Evolutionary conservation across 1,139 yeast species (phyloP), one percentile per base, ranked within the genome.

Genomic region (Candida neerlandica): DNA sequence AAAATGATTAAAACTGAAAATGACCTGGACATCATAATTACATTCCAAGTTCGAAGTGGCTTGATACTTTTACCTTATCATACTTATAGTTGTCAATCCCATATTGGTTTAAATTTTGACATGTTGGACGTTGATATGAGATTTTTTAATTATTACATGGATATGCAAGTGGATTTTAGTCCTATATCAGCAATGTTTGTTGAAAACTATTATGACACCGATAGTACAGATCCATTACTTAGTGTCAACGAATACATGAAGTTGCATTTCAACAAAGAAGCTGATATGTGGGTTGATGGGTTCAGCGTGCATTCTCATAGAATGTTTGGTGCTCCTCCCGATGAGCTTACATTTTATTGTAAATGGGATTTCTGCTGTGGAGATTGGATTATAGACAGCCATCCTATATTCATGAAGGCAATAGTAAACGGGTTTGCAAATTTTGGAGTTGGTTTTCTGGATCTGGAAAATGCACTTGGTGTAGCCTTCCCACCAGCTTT

Each of bases 81-180:
- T 53, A 67, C 90, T 9, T 92, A 89, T 60, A 85, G 86, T 50
- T 77, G 84, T 32, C 71, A 75, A 15, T 78, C 88, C 0, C 87
- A 85, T 61, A 61, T 88, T 34, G 83, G 86, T 0, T 64, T 92
- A 1, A 77, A 78, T 35, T 85, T 90, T 60, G 85, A 85, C 30
- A 73, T 79, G 32, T 71, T 91, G 45, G 91, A 85, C 58, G 79
- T 89, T 33, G 97, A 91, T 60, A 73, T 89, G 35, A 73, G 98
- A 47, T 88, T 90, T 65, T 86, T 94, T n/a, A 89, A 90, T 58
- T 92, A 87, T 64, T 94, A 92, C 62, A 90, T 92, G 97, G 97
- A 89, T 62, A 66, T 85, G 62, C 85, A 84, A 55, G 85, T 82
- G 18, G 80, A 83, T 55, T 70, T 81, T 40, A 74, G 84, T 19